A percentile compares a stretch with the other conserved stretches of the same genome.
phyloP scores from a whole-genome alignment of 805 yeast species.

The Barnettozyma sucrosica region DNA sequence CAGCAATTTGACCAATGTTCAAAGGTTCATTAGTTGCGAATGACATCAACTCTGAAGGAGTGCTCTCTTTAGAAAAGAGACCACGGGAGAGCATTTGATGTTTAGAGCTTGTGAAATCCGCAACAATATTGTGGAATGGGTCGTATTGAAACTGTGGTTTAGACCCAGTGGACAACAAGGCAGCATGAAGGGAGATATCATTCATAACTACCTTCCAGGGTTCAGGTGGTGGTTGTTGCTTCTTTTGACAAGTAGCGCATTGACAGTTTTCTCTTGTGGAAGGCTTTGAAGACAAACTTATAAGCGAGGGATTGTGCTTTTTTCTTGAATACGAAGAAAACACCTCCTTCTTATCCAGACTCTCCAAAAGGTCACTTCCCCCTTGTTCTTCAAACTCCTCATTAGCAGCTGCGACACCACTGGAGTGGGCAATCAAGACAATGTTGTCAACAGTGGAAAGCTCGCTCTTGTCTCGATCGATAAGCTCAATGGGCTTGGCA shows the following conservation, averaged over 20 bases:
- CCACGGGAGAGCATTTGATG: slow-evolving; percentile 7
- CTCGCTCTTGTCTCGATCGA: slow-evolving; percentile 1
- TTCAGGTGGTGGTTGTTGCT: slow-evolving; percentile 6
- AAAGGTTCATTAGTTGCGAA: slow-evolving; percentile 1
- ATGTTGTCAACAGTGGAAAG: slow-evolving; percentile 4
- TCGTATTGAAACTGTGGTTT: slow-evolving; percentile 10
- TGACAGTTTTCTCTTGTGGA: slow-evolving; percentile 4
- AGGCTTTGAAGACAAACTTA: slow-evolving; percentile 3
- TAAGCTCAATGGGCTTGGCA: slow-evolving; percentile 1
- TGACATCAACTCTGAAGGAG: slow-evolving; percentile 5
- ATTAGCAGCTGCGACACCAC: not conserved
- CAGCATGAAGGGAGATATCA: slow-evolving; percentile 35
- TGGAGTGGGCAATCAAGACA: slow-evolving; percentile 14
- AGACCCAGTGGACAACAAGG: slow-evolving; percentile 31
- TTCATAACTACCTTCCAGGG: slow-evolving; percentile 31
- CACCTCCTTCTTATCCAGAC: not conserved
- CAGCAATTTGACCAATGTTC: slow-evolving; percentile 1
- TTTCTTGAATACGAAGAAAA: slow-evolving; percentile 13
- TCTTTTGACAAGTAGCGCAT: slow-evolving; percentile 5
- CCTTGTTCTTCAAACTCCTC: not conserved
- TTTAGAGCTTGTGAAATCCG: slow-evolving; percentile 23
- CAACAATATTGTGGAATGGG: slow-evolving; percentile 15
- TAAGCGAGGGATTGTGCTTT: slow-evolving; percentile 5
- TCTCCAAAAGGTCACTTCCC: not conserved
- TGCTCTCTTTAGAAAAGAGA: not conserved